These are phyloP conservation scores for Eutypella sp. DNA, from an alignment of 2,329 filamentous ascomycete genomes.

Conservation along the genomic window DNA sequence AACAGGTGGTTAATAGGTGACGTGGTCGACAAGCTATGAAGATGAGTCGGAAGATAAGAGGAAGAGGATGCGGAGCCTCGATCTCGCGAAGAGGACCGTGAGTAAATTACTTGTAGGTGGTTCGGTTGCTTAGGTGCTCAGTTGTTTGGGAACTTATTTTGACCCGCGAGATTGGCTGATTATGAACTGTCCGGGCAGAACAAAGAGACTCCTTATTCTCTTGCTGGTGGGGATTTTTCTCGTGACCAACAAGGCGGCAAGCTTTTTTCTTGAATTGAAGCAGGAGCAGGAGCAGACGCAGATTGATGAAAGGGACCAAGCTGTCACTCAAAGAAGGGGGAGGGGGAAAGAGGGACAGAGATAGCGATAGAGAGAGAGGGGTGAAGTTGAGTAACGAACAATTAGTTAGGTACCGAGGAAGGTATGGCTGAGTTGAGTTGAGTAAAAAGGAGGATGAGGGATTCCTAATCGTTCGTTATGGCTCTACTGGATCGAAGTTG, in stretches of 20 bases:
- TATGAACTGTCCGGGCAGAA: conserved; percentile 19
- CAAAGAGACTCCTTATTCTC: conserved; percentile 18
- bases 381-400: conserved; percentile 10
- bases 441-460: no score
- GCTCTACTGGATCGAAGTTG: conserved; percentile 14
- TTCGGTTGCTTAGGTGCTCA: no score
- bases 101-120: not conserved
- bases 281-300: conserved; percentile 20
- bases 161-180: conserved; percentile 11
- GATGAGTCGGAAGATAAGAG: conserved; percentile 13
- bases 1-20: conserved; percentile 20
- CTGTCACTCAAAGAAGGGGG: conserved; percentile 23
- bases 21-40: conserved; percentile 22
- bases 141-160: no score
- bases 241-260: conserved; percentile 10
- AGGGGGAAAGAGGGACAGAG: conserved; percentile 13
- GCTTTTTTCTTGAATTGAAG: conserved; percentile 5
- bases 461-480: conserved; percentile 20
- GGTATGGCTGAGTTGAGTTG: no score
- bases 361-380: conserved; percentile 18
- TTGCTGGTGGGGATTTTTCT: conserved; percentile 13
- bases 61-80: not conserved
- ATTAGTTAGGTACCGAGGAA: conserved; percentile 21
- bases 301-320: conserved; percentile 21
- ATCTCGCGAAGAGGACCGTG: not conserved